Evolutionary conservation across 148 eudicot species (phyloP), one percentile per base, ranked within the genome.

Genomic region (Arctostaphylos glauca): DNA sequence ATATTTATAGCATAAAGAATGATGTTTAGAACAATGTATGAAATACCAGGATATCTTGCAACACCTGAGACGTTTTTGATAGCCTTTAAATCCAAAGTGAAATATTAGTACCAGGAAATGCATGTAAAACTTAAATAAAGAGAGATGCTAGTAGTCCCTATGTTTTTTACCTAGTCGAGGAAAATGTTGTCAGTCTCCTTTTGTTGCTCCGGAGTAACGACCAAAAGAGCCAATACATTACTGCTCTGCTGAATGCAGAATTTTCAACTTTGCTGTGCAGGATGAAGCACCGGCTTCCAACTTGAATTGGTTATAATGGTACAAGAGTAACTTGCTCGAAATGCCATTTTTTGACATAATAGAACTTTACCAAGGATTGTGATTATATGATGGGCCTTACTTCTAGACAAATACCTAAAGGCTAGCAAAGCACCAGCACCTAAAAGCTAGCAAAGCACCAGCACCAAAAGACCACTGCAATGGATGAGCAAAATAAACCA

Each of bases 41-140:
- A 86, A 89, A 87, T 94, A 96, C 98, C 98, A 87, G 91, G 91
- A 89, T 89, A 88, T 89, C 90, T 89, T 85, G 88, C 89, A 88
- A 92, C 87, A 49, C 91, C 94, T 86, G 97, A 88, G 84, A 88
- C 84, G 77, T 88, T 91, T 88, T 87, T 87, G 89, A 87, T 83
- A 89, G 88, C 92, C 92, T 88, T 91, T 87, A 83, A 86, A 89
- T 83, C 82, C 86, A 91, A 78, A 90, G 91, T 82, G 85, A 88
- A 87, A 84, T 82, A 88, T 90, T 89, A 94, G 89, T 90, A 89
- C 84, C 88, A 91, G 78, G 74, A 89, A 89, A 80, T 85, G 81
- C 84, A 89, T 78, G 83, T 82, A 90, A 76, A 85, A 87, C 49
- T 78, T 79, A 88, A 88, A 60, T 55, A 70, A 80, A 85, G 88